Evolutionary conservation across 164 flowering plant genomes (phyloP).

Genomic region (Annona squamosa): DNA sequence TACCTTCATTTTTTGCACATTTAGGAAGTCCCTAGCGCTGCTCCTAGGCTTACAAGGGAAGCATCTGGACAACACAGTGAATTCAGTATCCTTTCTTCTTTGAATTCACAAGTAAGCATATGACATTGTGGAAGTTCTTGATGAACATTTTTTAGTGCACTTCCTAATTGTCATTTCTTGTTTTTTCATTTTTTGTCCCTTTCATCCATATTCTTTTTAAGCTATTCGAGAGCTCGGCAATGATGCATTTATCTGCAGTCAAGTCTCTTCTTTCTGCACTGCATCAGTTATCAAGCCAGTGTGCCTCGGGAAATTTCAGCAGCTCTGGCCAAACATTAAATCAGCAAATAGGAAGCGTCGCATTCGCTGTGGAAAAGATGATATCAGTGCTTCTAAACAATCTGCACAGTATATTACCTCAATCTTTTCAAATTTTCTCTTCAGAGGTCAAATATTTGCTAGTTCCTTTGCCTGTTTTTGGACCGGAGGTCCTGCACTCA

Average conservation of each 20-base stretch:
- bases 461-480: background rate
- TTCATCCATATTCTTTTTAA: slow-evolving; percentile 21
- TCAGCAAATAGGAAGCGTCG: slow-evolving; percentile 74
- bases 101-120: slow-evolving; percentile 73
- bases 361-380: slow-evolving; percentile 88
- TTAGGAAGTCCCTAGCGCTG: slow-evolving; percentile 76
- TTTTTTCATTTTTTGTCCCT: slow-evolving; percentile 12
- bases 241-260: slow-evolving; percentile 92
- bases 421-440: background rate
- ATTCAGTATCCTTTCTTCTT: slow-evolving; percentile 85
- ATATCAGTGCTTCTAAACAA: slow-evolving; percentile 77
- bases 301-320: slow-evolving; percentile 40
- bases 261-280: slow-evolving; percentile 89
- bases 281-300: slow-evolving; percentile 60
- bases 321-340: slow-evolving; percentile 48
- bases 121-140: background rate
- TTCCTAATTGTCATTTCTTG: slow-evolving; percentile 15
- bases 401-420: slow-evolving; percentile 59
- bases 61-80: slow-evolving; percentile 87
- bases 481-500: background rate
- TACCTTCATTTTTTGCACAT: slow-evolving; percentile 6
- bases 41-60: slow-evolving; percentile 71
- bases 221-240: slow-evolving; percentile 95
- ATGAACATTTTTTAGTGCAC: background rate
- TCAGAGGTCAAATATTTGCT: background rate